phyloP scores from a whole-genome alignment of 2,329 filamentous ascomycete species.

The Pseudogymnoascus sp. region DNA sequence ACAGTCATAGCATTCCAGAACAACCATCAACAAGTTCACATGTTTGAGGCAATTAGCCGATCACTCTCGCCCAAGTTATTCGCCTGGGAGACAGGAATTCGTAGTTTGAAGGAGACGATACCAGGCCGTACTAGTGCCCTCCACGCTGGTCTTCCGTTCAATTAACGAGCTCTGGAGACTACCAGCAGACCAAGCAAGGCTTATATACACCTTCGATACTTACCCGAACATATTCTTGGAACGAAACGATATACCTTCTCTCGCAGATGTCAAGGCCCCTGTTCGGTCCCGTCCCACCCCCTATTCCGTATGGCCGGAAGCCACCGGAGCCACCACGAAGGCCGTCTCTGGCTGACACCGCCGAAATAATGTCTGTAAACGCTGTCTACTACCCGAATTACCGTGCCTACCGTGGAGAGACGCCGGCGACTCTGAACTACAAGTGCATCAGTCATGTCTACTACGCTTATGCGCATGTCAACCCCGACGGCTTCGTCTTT shows the following conservation, averaged over 20 bases:
- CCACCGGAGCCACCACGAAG: slow-evolving; percentile 19
- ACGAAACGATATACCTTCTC: background rate
- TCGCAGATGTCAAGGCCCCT: slow-evolving; percentile 19
- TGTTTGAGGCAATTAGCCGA: slow-evolving; percentile 1
- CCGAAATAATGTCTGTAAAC: slow-evolving; percentile 55
- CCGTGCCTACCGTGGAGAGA: slow-evolving; percentile 63
- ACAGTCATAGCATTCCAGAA: background rate
- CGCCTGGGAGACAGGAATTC: slow-evolving; percentile 4
- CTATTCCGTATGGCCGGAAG: slow-evolving; percentile 22
- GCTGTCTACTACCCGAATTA: slow-evolving; percentile 81
- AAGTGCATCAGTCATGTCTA: slow-evolving; percentile 73
- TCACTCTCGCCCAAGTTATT: slow-evolving; percentile 7
- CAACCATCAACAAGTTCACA: slow-evolving; percentile 2
- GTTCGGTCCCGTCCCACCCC: slow-evolving; percentile 20
- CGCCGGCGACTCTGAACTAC: slow-evolving; percentile 65
- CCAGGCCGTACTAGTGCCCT: background rate
- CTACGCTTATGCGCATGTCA: slow-evolving; percentile 72
- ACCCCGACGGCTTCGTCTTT: slow-evolving; percentile 64
- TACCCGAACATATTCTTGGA: background rate
- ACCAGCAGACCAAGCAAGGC: background rate
- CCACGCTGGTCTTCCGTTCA: background rate
- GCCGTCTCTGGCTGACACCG: slow-evolving; percentile 25
- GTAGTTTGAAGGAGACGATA: background rate
- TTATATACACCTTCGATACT: slow-evolving; percentile 3
- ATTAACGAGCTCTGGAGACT: background rate